Evolutionary conservation across 305 asterid species (phyloP).

Genomic region (Rubia tinctorum): DNA sequence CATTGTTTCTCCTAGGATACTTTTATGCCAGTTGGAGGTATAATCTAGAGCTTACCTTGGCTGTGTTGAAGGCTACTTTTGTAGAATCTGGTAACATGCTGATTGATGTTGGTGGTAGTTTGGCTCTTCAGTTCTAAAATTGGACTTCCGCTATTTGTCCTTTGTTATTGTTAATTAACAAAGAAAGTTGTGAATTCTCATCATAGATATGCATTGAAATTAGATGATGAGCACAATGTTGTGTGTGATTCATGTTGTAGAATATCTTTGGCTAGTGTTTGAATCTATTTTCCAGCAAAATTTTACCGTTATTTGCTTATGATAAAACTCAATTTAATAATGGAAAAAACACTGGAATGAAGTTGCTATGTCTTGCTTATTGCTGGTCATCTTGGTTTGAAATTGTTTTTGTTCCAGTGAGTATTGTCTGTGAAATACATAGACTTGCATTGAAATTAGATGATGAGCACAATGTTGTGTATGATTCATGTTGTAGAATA

Average conservation of each 20-base stretch:
- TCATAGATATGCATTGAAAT: constrained; percentile 42
- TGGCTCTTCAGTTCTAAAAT: constrained; percentile 38
- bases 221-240: background rate
- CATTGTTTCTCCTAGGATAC: background rate
- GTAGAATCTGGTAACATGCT: constrained; percentile 83
- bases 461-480: background rate
- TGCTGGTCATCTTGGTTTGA: constrained; percentile 51
- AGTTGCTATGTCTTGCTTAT: constrained; percentile 42
- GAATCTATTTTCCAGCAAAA: too few relatives aligned
- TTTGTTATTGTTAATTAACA: constrained; percentile 49
- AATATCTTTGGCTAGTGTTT: background rate
- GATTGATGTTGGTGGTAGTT: constrained; percentile 61
- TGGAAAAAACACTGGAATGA: background rate
- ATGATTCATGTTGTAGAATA: background rate
- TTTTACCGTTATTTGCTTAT: background rate
- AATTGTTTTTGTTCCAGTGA: constrained; percentile 38
- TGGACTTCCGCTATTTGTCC: constrained; percentile 28
- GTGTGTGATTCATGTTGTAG: background rate
- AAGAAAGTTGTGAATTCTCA: constrained; percentile 84
- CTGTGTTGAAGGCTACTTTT: constrained; percentile 68
- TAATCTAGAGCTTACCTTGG: constrained; percentile 45
- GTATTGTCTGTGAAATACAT: constrained; percentile 46
- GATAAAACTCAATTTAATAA: background rate
- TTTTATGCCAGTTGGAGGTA: background rate
- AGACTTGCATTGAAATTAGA: constrained; percentile 43